phyloP scores from a whole-genome alignment of 352 stramenopile species.

The Pythium diclinum region DNA sequence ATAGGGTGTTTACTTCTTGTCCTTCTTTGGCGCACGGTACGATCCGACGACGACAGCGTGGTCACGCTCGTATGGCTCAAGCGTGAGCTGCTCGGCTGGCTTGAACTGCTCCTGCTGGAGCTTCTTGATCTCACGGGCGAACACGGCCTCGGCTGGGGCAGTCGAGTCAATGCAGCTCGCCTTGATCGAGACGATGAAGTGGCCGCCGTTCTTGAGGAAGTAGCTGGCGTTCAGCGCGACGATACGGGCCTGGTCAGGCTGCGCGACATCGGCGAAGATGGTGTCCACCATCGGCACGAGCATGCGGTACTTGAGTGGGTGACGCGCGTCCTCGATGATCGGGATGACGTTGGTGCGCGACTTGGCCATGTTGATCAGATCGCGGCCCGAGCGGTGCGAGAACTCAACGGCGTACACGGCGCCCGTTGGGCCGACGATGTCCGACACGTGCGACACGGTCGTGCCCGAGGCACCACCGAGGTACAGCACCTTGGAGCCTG shows the following conservation, averaged over 20 bases:
- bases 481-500: conserved; percentile 98
- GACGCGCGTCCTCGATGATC: conserved; percentile 98
- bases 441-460: conserved; percentile 98
- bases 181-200: conserved; percentile 99
- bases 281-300: conserved; percentile 98
- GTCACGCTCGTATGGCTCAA: conserved; percentile 99
- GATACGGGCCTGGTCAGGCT: conserved; percentile 99
- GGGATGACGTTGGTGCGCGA: conserved; percentile 98
- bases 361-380: conserved; percentile 99
- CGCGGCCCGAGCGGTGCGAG: conserved; percentile 96
- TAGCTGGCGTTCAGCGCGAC: conserved; percentile 98
- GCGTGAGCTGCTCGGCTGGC: conserved; percentile 97
- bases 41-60: conserved; percentile 98
- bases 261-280: conserved; percentile 99
- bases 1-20: conserved; percentile 28
- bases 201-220: conserved; percentile 99
- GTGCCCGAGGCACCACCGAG: conserved; percentile 98
- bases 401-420: conserved; percentile 99
- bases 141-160: conserved; percentile 97
- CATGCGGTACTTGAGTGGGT: conserved; percentile 99
- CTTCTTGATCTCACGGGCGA: conserved; percentile 96
- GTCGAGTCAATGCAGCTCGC: conserved; percentile 99
- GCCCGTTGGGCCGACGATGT: conserved; percentile 97
- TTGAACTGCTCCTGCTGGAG: conserved; percentile 99
- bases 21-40: conserved; percentile 69